Conservation (phyloP, 73 alveolate species). For the Urostyla sp. region DNA sequence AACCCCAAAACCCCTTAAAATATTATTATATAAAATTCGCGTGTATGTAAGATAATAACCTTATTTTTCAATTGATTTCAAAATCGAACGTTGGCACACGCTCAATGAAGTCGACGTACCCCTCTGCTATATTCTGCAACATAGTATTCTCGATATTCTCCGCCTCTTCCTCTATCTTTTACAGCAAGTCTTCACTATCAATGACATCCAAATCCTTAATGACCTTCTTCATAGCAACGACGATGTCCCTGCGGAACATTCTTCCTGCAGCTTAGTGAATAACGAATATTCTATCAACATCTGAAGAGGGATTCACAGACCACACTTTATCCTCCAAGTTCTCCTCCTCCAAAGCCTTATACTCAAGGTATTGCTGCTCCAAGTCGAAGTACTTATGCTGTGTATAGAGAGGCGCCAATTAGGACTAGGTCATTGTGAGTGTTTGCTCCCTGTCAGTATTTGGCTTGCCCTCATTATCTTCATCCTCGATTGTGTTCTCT, state of each 20-base stretch:
- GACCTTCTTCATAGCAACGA: slow-evolving; percentile 41
- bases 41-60: no score
- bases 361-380: background rate
- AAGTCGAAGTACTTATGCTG: background rate
- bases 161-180: slow-evolving; percentile 48
- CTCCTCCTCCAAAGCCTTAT: slow-evolving; percentile 32
- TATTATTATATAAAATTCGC: no score
- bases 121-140: background rate
- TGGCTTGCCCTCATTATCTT: slow-evolving; percentile 8
- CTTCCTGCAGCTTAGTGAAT: slow-evolving; percentile 72
- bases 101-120: background rate
- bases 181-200: slow-evolving; percentile 57
- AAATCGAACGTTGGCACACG: slow-evolving; percentile 62
- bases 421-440: background rate
- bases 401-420: background rate
- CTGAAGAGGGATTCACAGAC: slow-evolving; percentile 64
- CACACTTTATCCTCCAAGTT: slow-evolving; percentile 67
- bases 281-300: slow-evolving; percentile 52
- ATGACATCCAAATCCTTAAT: slow-evolving; percentile 60
- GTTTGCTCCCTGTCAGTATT: background rate
- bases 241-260: slow-evolving; percentile 64
- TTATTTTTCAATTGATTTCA: slow-evolving; percentile 56
- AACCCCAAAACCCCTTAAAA: no score
- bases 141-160: slow-evolving; percentile 38
- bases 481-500: background rate